Percentiles rank a stretch among this genome's conserved stretches.
Conservation (phyloP, 2,329 filamentous ascomycete genomes). For the Keithomyces neogunnii region DNA sequence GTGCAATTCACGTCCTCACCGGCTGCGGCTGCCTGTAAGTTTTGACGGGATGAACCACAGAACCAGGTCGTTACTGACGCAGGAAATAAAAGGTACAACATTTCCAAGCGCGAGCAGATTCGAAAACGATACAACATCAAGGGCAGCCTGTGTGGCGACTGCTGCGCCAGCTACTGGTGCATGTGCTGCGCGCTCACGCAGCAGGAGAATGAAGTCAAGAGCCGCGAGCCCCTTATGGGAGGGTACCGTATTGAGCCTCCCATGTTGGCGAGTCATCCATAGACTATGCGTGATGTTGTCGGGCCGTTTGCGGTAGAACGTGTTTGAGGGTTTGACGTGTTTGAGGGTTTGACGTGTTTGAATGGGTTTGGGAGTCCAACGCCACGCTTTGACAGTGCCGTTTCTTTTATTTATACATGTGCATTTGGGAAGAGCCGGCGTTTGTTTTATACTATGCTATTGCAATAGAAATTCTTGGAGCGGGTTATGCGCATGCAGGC, state of each 20-base stretch:
- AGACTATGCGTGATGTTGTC: too few species aligned
- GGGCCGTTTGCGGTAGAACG: too few species aligned
- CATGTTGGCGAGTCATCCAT: neutral
- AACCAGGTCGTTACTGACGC: neutral
- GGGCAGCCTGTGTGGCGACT: slow-evolving; percentile 40
- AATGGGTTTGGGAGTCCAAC: too few species aligned
- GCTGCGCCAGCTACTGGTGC: slow-evolving; percentile 44
- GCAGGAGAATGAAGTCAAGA: slow-evolving; percentile 45
- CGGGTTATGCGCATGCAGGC: too few species aligned
- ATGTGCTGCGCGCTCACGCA: slow-evolving; percentile 48
- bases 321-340: too few species aligned
- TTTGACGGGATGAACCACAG: neutral
- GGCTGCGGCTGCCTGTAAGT: slow-evolving; percentile 35
- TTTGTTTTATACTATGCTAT: too few species aligned
- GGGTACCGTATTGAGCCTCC: neutral
- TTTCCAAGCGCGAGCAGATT: slow-evolving; percentile 45
- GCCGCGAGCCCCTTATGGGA: neutral
- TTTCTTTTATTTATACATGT: too few species aligned
- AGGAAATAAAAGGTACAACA: slow-evolving; percentile 26
- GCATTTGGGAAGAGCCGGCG: too few species aligned
- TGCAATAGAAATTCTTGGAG: too few species aligned
- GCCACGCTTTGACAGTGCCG: too few species aligned
- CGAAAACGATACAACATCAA: slow-evolving; percentile 44
- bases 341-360: too few species aligned
- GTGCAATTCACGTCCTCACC: slow-evolving; percentile 27